Evolutionary conservation across 2,329 filamentous ascomycete genomes (phyloP).

Genomic region (Lomentospora prolificans): DNA sequence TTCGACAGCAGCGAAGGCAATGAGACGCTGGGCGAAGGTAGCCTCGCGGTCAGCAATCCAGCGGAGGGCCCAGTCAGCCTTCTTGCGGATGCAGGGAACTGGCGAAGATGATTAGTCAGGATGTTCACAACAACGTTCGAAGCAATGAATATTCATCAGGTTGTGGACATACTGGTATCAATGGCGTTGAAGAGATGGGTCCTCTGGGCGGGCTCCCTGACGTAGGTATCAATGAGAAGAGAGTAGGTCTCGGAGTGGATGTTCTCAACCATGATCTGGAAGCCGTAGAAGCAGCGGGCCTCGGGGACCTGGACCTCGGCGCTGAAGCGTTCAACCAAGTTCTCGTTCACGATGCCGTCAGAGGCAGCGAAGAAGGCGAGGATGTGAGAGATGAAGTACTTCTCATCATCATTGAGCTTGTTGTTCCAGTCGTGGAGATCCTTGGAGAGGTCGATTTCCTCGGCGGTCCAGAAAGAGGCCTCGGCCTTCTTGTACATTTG

Average conservation of each 20-base stretch:
- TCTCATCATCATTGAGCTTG: constrained; percentile 90
- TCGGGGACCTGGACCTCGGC: constrained; percentile 94
- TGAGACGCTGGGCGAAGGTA: constrained; percentile 87
- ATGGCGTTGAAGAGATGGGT: constrained; percentile 96
- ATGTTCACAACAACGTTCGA: constrained; percentile 11
- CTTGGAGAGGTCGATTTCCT: constrained; percentile 98
- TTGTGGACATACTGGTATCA: constrained; percentile 67
- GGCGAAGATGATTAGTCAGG: constrained; percentile 11
- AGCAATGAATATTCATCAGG: background rate
- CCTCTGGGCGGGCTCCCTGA: constrained; percentile 92
- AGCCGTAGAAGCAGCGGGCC: constrained; percentile 98
- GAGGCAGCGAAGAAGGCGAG: constrained; percentile 98
- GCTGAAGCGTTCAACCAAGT: constrained; percentile 95
- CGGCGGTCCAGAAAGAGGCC: constrained; percentile 98
- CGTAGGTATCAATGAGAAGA: constrained; percentile 96
- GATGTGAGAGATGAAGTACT: constrained; percentile 97
- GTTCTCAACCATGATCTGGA: constrained; percentile 99
- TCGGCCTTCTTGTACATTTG: constrained; percentile 99
- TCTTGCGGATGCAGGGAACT: constrained; percentile 96
- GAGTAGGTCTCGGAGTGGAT: constrained; percentile 99
- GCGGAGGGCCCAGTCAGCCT: constrained; percentile 92
- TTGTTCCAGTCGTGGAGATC: constrained; percentile 99
- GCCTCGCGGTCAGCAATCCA: constrained; percentile 95
- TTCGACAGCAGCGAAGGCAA: constrained; percentile 95
- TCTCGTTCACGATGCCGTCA: constrained; percentile 99